Conservation (phyloP, 2,329 filamentous ascomycete genomes). For the Colletotrichum sp. region DNA sequence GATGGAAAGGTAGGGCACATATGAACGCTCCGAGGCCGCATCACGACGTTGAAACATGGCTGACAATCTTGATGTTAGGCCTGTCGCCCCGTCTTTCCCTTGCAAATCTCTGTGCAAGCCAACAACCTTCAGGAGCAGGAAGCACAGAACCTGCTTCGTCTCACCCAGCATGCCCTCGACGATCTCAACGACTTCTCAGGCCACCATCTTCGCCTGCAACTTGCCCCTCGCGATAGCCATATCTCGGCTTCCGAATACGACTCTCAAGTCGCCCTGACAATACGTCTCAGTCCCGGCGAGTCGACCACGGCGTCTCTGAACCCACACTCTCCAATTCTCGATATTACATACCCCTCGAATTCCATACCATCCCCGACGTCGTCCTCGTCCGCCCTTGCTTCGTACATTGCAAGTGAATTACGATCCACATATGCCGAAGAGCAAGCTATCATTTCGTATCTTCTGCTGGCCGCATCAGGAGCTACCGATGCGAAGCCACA, state of each 20-base stretch:
- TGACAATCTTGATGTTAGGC: slow-evolving; percentile 55
- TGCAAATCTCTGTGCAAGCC: slow-evolving; percentile 80
- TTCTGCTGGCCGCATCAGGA: slow-evolving; percentile 66
- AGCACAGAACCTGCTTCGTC: slow-evolving; percentile 73
- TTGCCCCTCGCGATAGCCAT: slow-evolving; percentile 47
- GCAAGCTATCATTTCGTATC: slow-evolving; percentile 81
- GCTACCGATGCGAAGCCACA: slow-evolving; percentile 52
- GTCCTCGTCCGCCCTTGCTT: slow-evolving; percentile 75
- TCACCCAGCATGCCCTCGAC: slow-evolving; percentile 87
- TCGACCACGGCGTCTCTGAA: slow-evolving; percentile 68
- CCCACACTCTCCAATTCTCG: slow-evolving; percentile 72
- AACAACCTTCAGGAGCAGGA: slow-evolving; percentile 69
- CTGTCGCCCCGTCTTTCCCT: slow-evolving; percentile 86
- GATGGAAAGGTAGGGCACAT: slow-evolving; percentile 74
- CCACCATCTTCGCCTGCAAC: slow-evolving; percentile 78
- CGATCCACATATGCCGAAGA: slow-evolving; percentile 85
- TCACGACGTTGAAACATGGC: neutral
- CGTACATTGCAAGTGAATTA: slow-evolving; percentile 79
- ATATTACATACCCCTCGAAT: slow-evolving; percentile 77
- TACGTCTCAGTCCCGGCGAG: slow-evolving; percentile 72
- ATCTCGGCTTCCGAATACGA: slow-evolving; percentile 40
- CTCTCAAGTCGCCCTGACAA: slow-evolving; percentile 66
- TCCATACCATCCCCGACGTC: slow-evolving; percentile 71
- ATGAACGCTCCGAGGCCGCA: neutral
- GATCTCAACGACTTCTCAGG: slow-evolving; percentile 85